These are phyloP conservation scores for Strobilomyces echinocephalus DNA, from an alignment of 768 basidiomycete genomes.

Conservation along the genomic window DNA sequence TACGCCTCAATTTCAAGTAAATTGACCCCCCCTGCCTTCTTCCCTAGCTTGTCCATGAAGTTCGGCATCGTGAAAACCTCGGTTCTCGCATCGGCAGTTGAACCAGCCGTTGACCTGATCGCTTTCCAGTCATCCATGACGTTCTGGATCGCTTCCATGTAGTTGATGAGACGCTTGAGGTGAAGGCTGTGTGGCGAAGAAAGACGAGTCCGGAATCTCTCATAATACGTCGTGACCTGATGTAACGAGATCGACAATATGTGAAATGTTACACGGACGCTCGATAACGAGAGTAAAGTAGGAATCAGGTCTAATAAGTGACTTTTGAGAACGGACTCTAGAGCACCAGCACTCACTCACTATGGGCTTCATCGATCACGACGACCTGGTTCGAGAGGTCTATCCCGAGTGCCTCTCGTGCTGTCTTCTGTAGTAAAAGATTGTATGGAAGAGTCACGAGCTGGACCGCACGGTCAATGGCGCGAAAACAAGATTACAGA, in stretches of 20 bases:
- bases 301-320: constrained; percentile 70
- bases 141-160: constrained; percentile 65
- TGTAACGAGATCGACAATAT: constrained; percentile 58
- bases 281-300: constrained; percentile 83
- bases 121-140: constrained; percentile 51
- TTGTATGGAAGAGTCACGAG: constrained; percentile 93
- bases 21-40: constrained; percentile 71
- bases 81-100: constrained; percentile 20
- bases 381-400: constrained; percentile 80
- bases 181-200: constrained; percentile 69
- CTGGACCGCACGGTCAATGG: constrained; percentile 34
- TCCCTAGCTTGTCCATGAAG: constrained; percentile 61
- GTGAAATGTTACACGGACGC: constrained; percentile 53
- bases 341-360: constrained; percentile 47
- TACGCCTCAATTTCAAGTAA: constrained; percentile 79
- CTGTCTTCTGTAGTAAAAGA: constrained; percentile 75
- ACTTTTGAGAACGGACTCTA: neutral
- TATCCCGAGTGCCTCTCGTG: constrained; percentile 85
- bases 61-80: constrained; percentile 70
- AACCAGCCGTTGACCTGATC: constrained; percentile 15
- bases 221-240: constrained; percentile 75
- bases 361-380: constrained; percentile 95
- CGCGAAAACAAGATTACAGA: neutral
- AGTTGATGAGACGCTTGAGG: constrained; percentile 70
- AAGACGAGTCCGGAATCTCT: constrained; percentile 74